Evolutionary conservation across 176 grass and related monocot genomes (phyloP).

Genomic region (Thinopyrum elongatum): DNA sequence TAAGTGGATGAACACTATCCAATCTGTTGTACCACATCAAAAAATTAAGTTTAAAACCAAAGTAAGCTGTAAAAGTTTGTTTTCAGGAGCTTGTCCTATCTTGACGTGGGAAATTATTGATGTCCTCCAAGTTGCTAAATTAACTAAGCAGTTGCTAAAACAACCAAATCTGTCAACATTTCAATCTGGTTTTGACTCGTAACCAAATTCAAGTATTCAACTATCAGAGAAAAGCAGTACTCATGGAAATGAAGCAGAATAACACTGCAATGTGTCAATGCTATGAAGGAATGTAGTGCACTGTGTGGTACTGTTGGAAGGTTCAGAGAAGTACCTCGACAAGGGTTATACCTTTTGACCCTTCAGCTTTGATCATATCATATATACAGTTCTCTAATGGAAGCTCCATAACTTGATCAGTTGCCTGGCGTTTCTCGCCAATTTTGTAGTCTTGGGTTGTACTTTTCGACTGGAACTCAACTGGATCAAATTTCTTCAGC

Average conservation of each 20-base stretch:
- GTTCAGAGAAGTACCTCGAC: conserved; percentile 63
- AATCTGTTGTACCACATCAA: background rate
- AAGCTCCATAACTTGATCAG: conserved; percentile 87
- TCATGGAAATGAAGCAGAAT: conserved; percentile 26
- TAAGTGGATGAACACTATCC: background rate
- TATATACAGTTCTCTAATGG: conserved; percentile 86
- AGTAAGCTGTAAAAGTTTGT: background rate
- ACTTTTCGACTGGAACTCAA: conserved; percentile 78
- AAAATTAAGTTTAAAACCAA: background rate
- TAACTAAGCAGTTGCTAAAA: conserved; percentile 16
- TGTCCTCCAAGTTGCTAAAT: background rate
- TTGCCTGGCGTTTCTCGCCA: conserved; percentile 71
- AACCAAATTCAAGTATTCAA: conserved; percentile 24
- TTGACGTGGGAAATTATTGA: conserved; percentile 15
- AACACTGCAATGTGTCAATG: background rate
- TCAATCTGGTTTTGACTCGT: background rate
- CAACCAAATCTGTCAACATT: background rate
- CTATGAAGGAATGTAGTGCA: conserved; percentile 11
- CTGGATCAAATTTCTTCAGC: conserved; percentile 76
- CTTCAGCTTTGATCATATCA: conserved; percentile 85
- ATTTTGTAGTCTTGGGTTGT: conserved; percentile 44
- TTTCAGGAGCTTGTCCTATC: background rate
- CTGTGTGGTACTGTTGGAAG: background rate
- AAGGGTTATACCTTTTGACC: conserved; percentile 89
- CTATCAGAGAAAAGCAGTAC: background rate